phyloP scores from a whole-genome alignment of 129 eudicot genomes.

The Pulicaria dysenterica region DNA sequence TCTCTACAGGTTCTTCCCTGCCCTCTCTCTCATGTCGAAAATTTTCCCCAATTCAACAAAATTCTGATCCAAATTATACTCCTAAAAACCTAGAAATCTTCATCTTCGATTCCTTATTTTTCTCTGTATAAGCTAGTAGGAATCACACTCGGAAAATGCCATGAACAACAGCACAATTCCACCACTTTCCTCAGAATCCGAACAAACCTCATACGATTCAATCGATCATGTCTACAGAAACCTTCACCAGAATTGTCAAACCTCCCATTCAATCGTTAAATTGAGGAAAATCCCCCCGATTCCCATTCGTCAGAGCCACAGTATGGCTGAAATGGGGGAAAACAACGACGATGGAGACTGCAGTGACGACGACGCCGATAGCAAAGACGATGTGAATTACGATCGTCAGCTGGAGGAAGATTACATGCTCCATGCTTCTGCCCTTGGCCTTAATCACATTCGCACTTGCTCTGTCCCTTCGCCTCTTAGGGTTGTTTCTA shows the following conservation, averaged over 20 bases:
- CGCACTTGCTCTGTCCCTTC: constrained; percentile 78
- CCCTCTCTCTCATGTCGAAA: constrained; percentile 23
- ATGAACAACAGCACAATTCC: constrained; percentile 33
- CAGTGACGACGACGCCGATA: constrained; percentile 31
- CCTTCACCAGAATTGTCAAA: constrained; percentile 40
- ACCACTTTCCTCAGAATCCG: constrained; percentile 40
- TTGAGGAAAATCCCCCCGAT: constrained; percentile 70
- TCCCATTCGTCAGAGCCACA: constrained; percentile 51
- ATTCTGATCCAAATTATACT: constrained; percentile 12
- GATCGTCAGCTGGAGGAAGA: constrained; percentile 43
- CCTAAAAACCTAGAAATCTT: constrained; percentile 29
- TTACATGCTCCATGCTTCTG: constrained; percentile 55
- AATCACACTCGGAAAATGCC: constrained; percentile 25
- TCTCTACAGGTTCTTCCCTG: constrained; percentile 39
- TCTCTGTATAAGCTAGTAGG: neutral
- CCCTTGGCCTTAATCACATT: constrained; percentile 76
- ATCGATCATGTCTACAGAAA: constrained; percentile 44
- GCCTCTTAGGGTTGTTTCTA: constrained; percentile 39
- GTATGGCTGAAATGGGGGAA: constrained; percentile 39
- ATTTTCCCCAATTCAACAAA: constrained; percentile 22
- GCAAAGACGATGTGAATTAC: constrained; percentile 28
- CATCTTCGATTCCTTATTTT: constrained; percentile 3
- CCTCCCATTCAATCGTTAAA: constrained; percentile 52
- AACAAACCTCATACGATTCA: constrained; percentile 35
- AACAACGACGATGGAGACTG: constrained; percentile 26